Base-by-base conservation (phyloP, 805 yeast species). In the Hanseniaspora vineae region DNA sequence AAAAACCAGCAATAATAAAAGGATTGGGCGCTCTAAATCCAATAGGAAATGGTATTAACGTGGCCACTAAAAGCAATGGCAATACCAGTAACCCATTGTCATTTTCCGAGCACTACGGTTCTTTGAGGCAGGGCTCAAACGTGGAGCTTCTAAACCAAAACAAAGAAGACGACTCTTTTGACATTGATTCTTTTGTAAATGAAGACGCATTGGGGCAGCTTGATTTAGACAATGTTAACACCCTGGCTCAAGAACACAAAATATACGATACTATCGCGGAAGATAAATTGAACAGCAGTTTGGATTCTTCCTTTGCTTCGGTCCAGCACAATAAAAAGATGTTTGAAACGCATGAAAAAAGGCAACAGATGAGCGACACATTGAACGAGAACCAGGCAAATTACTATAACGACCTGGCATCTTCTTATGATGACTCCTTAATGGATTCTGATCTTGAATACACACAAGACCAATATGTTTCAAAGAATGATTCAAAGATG, bases 371-470 rank as follows among this genome's bases (percentile, higher is more conserved):
- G 12, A 33, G 6, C 15, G 12, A 10, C 4, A n/a, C 14, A 6
- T 35, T 50, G 6, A 42, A 52, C 6, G 52, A 45, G 1, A 39
- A 39, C 14, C 51, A 50, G 6, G 45, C 50, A 1, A 51, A 44
- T 2, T 47, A 44, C 15, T 48, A 44, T 42, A 47, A 45, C 2
- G 58, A 58, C 43, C 52, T 51, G 42, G 58, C 40, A 9, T 64
- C 68, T 1, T 64, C 68, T 5, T 64, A 59, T 46, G 66, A 66
- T 13, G 60, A 58, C 35, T 64, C 68, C 1, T 45, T 64, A 14
- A 46, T 64, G 29, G 66, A 59, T 32, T 64, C 67, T 5, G 66
- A 64, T 37, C 58, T 55, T 47, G 43, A 39, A 11, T 35, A 35
- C 42, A 46, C 40, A n/a, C 39, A 44, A 15, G 46, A 47, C 15